Evolutionary conservation across 2,329 filamentous ascomycete species (phyloP).

Genomic region (Fusarium penzigii): DNA sequence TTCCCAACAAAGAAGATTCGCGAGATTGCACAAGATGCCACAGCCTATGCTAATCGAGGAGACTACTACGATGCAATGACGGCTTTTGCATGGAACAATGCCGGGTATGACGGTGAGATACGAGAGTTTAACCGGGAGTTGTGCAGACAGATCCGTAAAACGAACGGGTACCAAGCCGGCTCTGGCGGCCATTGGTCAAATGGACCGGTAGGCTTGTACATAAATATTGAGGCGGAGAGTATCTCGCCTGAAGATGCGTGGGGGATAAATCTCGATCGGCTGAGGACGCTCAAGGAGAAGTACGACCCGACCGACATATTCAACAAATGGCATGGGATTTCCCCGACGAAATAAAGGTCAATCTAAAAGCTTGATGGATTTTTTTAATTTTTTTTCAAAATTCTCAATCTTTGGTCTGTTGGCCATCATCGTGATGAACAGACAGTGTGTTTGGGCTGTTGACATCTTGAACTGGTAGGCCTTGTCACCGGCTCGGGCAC

Average conservation of each 20-base stretch:
- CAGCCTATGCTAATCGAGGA: conserved; percentile 47
- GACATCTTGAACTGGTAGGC: too few relatives aligned
- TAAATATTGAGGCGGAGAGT: conserved; percentile 31
- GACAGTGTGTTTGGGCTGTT: too few relatives aligned
- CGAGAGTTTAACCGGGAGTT: conserved; percentile 41
- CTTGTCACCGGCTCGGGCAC: too few relatives aligned
- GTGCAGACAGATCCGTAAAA: conserved; percentile 24
- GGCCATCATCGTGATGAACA: too few relatives aligned
- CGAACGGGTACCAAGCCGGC: conserved; percentile 24
- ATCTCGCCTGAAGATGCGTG: conserved; percentile 31
- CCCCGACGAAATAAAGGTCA: background rate
- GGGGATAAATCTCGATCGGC: conserved; percentile 31
- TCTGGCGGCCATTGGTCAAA: conserved; percentile 16
- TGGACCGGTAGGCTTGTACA: conserved; percentile 29
- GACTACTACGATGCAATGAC: conserved; percentile 45
- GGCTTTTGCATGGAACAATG: conserved; percentile 42
- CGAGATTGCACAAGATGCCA: conserved; percentile 37
- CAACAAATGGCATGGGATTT: conserved; percentile 32
- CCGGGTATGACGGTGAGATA: conserved; percentile 37
- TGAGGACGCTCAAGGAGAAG: conserved; percentile 35
- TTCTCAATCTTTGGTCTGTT: too few relatives aligned
- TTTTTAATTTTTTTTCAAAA: too few relatives aligned
- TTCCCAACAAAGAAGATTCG: conserved; percentile 42
- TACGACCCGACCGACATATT: conserved; percentile 39
- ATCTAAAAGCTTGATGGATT: too few relatives aligned